Conservation (phyloP, 352 stramenopile species). For the Phytophthora ohioensis region DNA sequence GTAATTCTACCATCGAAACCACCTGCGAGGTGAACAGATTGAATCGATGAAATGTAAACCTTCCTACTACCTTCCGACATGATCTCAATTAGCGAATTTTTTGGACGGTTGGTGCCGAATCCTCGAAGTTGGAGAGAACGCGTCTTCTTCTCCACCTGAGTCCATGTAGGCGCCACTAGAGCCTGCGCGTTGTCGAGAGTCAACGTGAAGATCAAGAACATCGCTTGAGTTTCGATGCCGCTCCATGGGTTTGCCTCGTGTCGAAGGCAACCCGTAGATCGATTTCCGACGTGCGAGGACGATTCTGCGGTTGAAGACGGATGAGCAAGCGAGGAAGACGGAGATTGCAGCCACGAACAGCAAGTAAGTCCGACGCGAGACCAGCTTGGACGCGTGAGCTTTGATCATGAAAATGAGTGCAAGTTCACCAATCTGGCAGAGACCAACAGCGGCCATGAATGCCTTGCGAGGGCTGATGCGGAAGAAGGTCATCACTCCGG, state of each 20-base stretch:
- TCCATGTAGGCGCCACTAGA: constrained; percentile 43
- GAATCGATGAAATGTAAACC: neutral
- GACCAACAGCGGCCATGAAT: constrained; percentile 72
- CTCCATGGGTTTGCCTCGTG: constrained; percentile 28
- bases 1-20: no score
- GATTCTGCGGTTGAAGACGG: constrained; percentile 78
- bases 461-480: constrained; percentile 77
- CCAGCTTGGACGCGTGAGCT: constrained; percentile 81
- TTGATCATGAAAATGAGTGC: constrained; percentile 93
- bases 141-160: constrained; percentile 38
- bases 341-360: constrained; percentile 84
- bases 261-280: constrained; percentile 64
- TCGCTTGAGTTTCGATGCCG: constrained; percentile 28
- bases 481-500: constrained; percentile 84
- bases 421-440: constrained; percentile 88
- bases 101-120: constrained; percentile 42
- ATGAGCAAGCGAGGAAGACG: constrained; percentile 85
- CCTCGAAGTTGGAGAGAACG: constrained; percentile 38
- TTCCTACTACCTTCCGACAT: no score
- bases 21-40: no score
- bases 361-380: constrained; percentile 84
- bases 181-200: constrained; percentile 21
- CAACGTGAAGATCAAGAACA: constrained; percentile 19
- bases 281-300: constrained; percentile 69
- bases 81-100: neutral